Percentiles rank a stretch among this genome's conserved stretches.
phyloP scores from a whole-genome alignment of 441 rosid species.

The Aquilaria agallochum region DNA sequence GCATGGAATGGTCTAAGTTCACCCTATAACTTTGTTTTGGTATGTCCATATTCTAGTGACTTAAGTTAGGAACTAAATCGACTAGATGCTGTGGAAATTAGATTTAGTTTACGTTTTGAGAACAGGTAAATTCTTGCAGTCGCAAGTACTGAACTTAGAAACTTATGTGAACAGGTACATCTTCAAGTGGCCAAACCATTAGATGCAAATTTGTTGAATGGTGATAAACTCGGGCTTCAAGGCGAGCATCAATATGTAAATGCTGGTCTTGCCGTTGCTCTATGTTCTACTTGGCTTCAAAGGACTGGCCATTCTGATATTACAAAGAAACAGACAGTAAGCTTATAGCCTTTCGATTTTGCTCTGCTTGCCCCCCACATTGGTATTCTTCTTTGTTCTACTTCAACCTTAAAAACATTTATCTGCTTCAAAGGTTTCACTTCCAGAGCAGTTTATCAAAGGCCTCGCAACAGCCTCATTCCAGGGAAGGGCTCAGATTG shows the following conservation, averaged over 20 bases:
- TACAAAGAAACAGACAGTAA: constrained; percentile 46
- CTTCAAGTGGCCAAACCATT: constrained; percentile 70
- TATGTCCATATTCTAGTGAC: too few species aligned
- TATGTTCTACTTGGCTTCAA: constrained; percentile 85
- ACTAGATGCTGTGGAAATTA: too few species aligned
- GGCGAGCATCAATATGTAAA: constrained; percentile 92
- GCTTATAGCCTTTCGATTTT: constrained; percentile 14
- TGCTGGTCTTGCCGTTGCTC: constrained; percentile 87
- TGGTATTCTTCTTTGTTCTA: constrained; percentile 3
- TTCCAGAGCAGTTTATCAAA: constrained; percentile 78
- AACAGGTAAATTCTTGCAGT: constrained; percentile 4
- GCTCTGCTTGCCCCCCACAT: constrained; percentile 1
- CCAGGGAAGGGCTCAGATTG: constrained; percentile 95
- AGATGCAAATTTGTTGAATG: constrained; percentile 52
- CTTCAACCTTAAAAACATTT: constrained; percentile 10
- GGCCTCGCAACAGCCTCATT: constrained; percentile 79
- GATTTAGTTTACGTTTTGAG: too few species aligned
- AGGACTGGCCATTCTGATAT: constrained; percentile 61
- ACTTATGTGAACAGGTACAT: constrained; percentile 50
- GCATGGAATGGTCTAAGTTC: too few species aligned
- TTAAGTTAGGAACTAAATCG: constrained; percentile 9
- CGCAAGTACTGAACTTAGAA: constrained; percentile 14
- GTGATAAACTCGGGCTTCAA: constrained; percentile 78
- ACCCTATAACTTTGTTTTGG: too few species aligned
- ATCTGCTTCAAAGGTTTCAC: constrained; percentile 43